These are phyloP conservation scores for Fusarium heterosporum DNA, from an alignment of 2,329 filamentous ascomycete genomes.

Conservation along the genomic window DNA sequence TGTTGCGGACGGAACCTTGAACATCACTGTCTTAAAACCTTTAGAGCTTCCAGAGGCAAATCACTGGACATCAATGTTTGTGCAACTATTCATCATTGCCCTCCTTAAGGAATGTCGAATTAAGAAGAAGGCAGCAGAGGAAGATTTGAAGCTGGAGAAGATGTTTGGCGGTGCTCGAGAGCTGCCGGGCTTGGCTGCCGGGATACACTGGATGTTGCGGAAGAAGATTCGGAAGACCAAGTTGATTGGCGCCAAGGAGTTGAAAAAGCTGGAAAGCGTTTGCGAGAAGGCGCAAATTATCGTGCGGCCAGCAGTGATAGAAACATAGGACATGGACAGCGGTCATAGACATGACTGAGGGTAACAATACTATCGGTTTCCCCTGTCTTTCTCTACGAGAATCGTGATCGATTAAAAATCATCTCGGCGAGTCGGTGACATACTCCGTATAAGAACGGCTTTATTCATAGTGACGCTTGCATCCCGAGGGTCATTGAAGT, in stretches of 20 bases:
- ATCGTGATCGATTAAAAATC: slow-evolving; percentile 6
- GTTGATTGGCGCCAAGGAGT: slow-evolving; percentile 62
- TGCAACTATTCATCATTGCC: slow-evolving; percentile 83
- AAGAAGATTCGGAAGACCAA: slow-evolving; percentile 77
- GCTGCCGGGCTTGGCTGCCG: slow-evolving; percentile 75
- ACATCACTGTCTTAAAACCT: slow-evolving; percentile 68
- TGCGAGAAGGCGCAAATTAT: slow-evolving; percentile 51
- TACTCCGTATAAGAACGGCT: slow-evolving; percentile 16
- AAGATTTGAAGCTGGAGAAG: slow-evolving; percentile 70
- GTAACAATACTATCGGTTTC: slow-evolving; percentile 1
- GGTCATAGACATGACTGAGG: background rate
- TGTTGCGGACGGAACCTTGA: slow-evolving; percentile 59
- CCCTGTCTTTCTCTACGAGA: background rate
- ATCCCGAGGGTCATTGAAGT: slow-evolving; percentile 29
- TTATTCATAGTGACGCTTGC: slow-evolving; percentile 38
- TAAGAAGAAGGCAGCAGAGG: slow-evolving; percentile 57
- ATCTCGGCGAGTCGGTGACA: slow-evolving; percentile 16
- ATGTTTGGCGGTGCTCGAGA: slow-evolving; percentile 74
- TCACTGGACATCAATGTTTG: slow-evolving; percentile 79
- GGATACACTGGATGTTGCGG: slow-evolving; percentile 82
- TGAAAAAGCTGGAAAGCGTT: slow-evolving; percentile 56
- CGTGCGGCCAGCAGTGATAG: slow-evolving; percentile 42
- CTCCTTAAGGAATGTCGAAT: slow-evolving; percentile 73
- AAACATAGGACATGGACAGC: slow-evolving; percentile 14
- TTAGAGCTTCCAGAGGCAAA: slow-evolving; percentile 85